Conservation (phyloP, 129 eudicot species). For the Chrysanthemum lavandulifolium region DNA sequence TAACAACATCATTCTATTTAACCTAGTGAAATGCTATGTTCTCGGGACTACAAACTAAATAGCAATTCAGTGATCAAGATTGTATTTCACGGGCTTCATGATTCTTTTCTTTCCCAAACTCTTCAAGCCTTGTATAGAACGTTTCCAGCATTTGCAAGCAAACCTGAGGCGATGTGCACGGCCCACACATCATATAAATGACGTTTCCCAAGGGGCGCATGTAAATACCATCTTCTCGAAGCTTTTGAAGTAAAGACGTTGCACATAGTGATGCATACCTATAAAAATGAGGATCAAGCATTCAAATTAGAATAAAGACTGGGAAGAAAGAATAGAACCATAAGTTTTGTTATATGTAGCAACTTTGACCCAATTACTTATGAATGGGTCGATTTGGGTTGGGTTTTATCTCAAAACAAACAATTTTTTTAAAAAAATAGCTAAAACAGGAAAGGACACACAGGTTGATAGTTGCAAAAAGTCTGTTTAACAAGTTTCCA, state of each 20-base stretch:
- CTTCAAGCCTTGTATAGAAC: constrained; percentile 58
- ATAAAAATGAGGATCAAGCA: constrained; percentile 12
- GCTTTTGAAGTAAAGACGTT: constrained; percentile 54
- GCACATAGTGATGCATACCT: constrained; percentile 86
- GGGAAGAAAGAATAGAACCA: neutral
- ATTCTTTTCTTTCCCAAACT: constrained; percentile 39
- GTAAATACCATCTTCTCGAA: constrained; percentile 77
- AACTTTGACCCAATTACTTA: neutral
- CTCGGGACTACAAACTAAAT: neutral
- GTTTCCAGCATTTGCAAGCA: constrained; percentile 51
- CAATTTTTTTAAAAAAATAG: neutral
- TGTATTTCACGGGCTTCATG: neutral
- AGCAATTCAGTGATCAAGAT: constrained; percentile 9
- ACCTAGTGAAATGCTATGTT: neutral
- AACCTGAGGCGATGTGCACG: constrained; percentile 60
- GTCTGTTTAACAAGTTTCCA: neutral
- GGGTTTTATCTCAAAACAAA: neutral
- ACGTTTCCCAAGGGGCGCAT: constrained; percentile 93
- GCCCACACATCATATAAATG: constrained; percentile 88
- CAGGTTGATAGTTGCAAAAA: neutral
- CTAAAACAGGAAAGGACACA: neutral
- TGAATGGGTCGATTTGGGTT: neutral
- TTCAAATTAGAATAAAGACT: neutral
- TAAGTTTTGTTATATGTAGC: neutral
- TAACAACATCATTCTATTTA: neutral